Base-by-base conservation (phyloP, 2,329 filamentous ascomycete genomes). In the Diaporthe helianthi region DNA sequence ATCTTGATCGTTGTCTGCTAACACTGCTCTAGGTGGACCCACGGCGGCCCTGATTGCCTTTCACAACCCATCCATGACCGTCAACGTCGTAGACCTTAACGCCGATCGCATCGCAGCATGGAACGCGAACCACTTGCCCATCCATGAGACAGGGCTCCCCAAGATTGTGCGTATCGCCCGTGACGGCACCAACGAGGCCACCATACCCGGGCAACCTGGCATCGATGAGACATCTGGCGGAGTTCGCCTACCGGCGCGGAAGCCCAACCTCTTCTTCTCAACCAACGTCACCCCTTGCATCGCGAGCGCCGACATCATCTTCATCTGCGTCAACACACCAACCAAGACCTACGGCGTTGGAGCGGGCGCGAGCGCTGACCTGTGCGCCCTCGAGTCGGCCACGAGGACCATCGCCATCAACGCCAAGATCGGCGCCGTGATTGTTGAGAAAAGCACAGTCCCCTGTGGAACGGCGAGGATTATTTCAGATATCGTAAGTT, bases 381-480 rank as follows among this genome's bases (percentile, higher is more conserved):
- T 90, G 67, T 82, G 82, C 22, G 85, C 84, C 9, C 78, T 90
- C 4, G 88, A 90, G 73, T 81, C 81, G 44, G 87, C 86, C 1
- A 83, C 84, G 7, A 80, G 83, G 60, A 83, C 83, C 53, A 85
- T 90, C 51, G 88, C 87, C 2, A 77, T 83, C 46, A 80, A 85
- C 65, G 84, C 87, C 2, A 84, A 81, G 55, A 76, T 78, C 9
- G 85, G 85, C 29, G 83, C 86, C 44, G 87, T 90, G 67, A 81
- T 90, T 24, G 88, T 90, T 6, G 88, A 90, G 77, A 90, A 90
- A 78, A 88, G 85, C 71, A 90, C 88, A 0, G 88, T 90, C 9
- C 88, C 88, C 10, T 88, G 86, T 74, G 81, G 86, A 47, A 89
- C 88, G 1, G 86, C 87, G 2, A 81, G 87, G 41, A 83, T 83